Base-by-base conservation (phyloP, 2,329 filamentous ascomycete species). In the Neofusicoccum sp. region DNA sequence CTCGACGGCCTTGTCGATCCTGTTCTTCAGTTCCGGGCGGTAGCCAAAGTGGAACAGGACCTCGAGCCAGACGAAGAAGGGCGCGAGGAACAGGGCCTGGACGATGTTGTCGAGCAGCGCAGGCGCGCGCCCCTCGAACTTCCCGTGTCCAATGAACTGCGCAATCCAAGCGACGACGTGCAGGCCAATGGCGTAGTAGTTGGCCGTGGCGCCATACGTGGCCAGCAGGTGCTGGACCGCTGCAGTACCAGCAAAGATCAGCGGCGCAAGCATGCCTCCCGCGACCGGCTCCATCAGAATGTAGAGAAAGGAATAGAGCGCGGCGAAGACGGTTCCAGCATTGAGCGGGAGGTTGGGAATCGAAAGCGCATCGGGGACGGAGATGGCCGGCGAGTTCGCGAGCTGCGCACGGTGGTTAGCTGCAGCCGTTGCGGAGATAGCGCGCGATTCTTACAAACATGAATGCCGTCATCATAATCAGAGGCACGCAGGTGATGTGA, bases 61-160 rank as follows among this genome's bases (percentile, higher is more conserved):
- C 80, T 98, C 93, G 70, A 99, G 89, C 91, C 95, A 99, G 64
- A 98, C 94, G 71, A 98, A 99, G 72, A 99, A 89, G 7, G 95
- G 95, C 0, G 95, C 95, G 29, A 98, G 83, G 72, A 98, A 94
- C 67, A 98, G 77, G 33, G 95, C 93, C 78, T 98, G 95, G 52
- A 96, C 83, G 45, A 98, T 79, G 72, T 97, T 98, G 78, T 98
- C 93, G 52, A 98, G 80, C 67, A 98, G 80, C 4, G 93, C 94
- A 6, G 94, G 95, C 2, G 93, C 92, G 59, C 94, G 87, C 22
- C 91, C 87, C 78, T 98, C 95, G 70, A 92, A 98, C 56, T 85
- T 87, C 41, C 93, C 93, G 73, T 99, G 95, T 33, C 95, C 95
- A 56, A 98, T 71, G 73, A 99, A 97, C 74, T 99, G 95, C 56